Percentiles rank a stretch among this genome's conserved stretches.
Conservation (phyloP, 2,329 filamentous ascomycete genomes). For the Gaeumannomyces tritici region DNA sequence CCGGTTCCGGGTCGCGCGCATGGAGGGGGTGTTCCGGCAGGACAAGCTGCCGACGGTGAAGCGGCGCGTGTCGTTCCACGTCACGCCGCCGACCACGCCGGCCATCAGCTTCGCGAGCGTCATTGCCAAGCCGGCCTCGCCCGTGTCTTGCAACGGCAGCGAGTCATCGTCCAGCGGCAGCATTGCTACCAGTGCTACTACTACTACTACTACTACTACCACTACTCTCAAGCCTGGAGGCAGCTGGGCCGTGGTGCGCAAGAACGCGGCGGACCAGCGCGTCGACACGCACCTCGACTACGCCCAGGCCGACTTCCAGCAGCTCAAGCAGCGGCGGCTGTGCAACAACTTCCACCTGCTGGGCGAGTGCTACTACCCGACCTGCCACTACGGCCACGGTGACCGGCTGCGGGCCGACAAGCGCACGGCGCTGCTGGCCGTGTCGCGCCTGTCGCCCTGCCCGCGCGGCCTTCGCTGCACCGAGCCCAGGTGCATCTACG, state of each 20-base stretch:
- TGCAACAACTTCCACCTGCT: background rate
- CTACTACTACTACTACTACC: background rate
- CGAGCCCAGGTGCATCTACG: background rate
- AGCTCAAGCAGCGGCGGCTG: background rate
- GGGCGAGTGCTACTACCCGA: background rate
- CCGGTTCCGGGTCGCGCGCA: background rate
- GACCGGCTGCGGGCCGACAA: background rate
- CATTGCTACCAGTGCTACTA: no score
- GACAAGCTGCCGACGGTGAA: background rate
- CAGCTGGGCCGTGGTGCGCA: background rate
- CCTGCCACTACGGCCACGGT: background rate
- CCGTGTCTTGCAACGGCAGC: no score
- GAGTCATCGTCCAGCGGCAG: no score
- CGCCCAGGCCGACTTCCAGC: background rate
- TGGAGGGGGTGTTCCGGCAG: background rate
- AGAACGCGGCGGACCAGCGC: background rate
- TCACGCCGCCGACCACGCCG: background rate
- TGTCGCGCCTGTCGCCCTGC: background rate
- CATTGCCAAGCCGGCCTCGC: background rate
- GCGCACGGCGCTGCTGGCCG: background rate
- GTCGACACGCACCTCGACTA: background rate
- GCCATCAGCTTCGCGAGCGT: background rate
- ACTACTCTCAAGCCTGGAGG: background rate
- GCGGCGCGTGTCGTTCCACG: background rate
- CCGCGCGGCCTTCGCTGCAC: background rate